These are phyloP conservation scores for Oehlia diaphana DNA, from an alignment of 192 early-diverging fungal genomes.

Conservation along the genomic window DNA sequence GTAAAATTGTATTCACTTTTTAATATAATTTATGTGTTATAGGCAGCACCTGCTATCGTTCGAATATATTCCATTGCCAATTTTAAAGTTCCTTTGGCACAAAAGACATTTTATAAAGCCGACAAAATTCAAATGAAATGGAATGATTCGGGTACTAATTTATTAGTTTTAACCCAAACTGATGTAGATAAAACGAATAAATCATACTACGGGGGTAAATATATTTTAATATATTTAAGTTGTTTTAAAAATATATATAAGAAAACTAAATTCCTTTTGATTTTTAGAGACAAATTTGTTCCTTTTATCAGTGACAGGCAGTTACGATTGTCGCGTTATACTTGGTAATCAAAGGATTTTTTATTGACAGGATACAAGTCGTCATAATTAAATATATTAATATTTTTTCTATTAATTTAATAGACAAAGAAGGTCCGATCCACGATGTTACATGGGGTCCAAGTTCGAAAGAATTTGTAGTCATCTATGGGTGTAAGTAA, in stretches of 20 bases:
- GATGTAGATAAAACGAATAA: conserved; percentile 95
- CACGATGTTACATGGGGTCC: conserved; percentile 97
- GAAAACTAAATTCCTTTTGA: background rate
- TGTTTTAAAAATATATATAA: background rate
- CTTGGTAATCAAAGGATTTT: conserved; percentile 41
- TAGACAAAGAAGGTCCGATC: conserved; percentile 84
- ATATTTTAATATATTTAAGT: background rate
- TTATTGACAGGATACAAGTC: background rate
- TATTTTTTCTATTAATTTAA: background rate
- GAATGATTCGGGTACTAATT: conserved; percentile 85
- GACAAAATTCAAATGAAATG: conserved; percentile 92
- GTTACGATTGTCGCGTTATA: conserved; percentile 88
- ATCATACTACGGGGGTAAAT: conserved; percentile 85
- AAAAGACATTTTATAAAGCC: conserved; percentile 95
- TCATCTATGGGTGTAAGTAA: conserved; percentile 79
- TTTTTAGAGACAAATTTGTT: conserved; percentile 82
- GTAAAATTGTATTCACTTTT: background rate
- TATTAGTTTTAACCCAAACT: conserved; percentile 90
- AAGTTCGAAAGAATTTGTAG: conserved; percentile 96
- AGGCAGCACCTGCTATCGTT: conserved; percentile 81
- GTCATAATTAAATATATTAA: background rate
- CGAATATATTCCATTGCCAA: conserved; percentile 82
- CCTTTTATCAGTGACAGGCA: conserved; percentile 86
- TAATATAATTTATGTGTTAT: background rate
- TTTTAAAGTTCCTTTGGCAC: conserved; percentile 69